Percentiles rank a stretch among this genome's conserved stretches.
Conservation (phyloP, 2,329 filamentous ascomycete species). For the Diaporthe sp. region DNA sequence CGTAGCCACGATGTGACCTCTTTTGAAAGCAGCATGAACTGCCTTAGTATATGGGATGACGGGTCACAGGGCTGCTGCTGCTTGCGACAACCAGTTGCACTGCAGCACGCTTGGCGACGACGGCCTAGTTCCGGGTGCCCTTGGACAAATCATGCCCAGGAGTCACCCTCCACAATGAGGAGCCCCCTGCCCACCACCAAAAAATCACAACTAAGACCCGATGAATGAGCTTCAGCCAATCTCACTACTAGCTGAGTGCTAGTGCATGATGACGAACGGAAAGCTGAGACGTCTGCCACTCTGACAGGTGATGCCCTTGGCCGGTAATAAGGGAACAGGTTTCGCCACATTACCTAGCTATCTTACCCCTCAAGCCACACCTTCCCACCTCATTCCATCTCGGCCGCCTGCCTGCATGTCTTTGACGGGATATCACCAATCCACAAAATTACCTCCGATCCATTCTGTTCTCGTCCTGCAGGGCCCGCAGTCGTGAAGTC, state of each 20-base stretch:
- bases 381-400: conserved; percentile 12
- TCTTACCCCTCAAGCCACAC: conserved; percentile 38
- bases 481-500: conserved; percentile 11
- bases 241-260: conserved; percentile 14
- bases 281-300: conserved; percentile 26
- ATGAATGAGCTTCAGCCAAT: conserved; percentile 31
- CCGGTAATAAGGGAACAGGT: neutral
- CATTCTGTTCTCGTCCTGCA: neutral
- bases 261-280: conserved; percentile 39
- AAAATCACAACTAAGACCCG: neutral
- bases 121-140: neutral
- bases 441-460: conserved; percentile 16
- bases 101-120: conserved; percentile 17
- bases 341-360: conserved; percentile 36
- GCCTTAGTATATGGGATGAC: neutral
- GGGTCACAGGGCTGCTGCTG: conserved; percentile 5
- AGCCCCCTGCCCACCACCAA: conserved; percentile 10
- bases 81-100: conserved; percentile 9
- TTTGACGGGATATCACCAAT: neutral
- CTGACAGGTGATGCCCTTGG: conserved; percentile 7
- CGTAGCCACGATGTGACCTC: neutral
- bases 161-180: conserved; percentile 22
- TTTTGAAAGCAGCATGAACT: conserved; percentile 3
- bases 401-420: conserved; percentile 4
- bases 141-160: conserved; percentile 31